These are phyloP conservation scores for Spergularia marina DNA, from an alignment of 148 eudicot genomes.

Conservation along the genomic window DNA sequence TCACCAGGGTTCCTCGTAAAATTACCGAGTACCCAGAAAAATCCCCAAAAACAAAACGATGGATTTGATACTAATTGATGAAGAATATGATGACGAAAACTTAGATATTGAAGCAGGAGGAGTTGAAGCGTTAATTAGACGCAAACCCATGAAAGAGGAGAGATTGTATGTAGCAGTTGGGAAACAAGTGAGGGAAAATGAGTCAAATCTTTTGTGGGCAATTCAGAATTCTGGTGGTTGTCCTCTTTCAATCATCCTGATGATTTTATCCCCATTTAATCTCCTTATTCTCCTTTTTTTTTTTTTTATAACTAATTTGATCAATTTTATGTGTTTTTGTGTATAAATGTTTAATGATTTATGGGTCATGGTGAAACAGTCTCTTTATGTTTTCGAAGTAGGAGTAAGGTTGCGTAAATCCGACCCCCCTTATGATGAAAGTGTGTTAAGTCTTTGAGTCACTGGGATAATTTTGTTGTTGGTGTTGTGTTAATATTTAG, in stretches of 20 bases:
- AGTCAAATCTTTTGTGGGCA: conserved; percentile 56
- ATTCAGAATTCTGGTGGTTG: conserved; percentile 52
- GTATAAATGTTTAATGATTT: too few relatives aligned
- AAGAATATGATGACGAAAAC: background rate
- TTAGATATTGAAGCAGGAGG: conserved; percentile 24
- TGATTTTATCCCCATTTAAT: conserved; percentile 53
- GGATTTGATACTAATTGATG: conserved; percentile 29
- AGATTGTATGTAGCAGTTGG: conserved; percentile 63
- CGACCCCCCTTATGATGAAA: too few relatives aligned
- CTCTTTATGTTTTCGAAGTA: too few relatives aligned
- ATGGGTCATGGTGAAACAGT: background rate
- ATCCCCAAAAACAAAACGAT: background rate
- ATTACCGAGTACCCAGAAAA: background rate
- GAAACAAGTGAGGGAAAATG: conserved; percentile 42
- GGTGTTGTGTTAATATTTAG: background rate
- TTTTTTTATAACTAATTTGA: background rate
- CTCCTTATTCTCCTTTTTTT: background rate
- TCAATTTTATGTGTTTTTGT: background rate
- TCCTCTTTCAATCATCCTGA: conserved; percentile 53
- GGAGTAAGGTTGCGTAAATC: too few relatives aligned
- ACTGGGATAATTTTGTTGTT: too few relatives aligned
- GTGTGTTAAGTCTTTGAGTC: too few relatives aligned
- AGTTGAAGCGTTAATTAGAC: background rate
- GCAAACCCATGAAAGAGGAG: conserved; percentile 15
- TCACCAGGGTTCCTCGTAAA: background rate